Evolutionary conservation across 169 alveolate genomes (phyloP).

Genomic region (Plasmodium ovale): DNA sequence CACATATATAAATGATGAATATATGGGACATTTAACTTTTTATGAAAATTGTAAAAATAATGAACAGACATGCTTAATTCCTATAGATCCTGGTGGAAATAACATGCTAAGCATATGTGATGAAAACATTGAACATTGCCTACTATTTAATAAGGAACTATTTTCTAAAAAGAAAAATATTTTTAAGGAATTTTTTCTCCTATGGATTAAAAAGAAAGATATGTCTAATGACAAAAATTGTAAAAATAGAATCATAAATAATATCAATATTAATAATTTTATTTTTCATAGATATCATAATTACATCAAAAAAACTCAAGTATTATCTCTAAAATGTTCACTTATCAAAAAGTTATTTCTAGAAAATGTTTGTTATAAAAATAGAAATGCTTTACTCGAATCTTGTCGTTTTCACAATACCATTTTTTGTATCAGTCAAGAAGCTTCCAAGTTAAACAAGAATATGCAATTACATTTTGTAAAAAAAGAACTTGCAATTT

Average conservation of each 20-base stretch:
- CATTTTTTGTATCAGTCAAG: slow-evolving; percentile 31
- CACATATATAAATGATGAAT: slow-evolving; percentile 56
- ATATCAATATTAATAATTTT: slow-evolving; percentile 48
- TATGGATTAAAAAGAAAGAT: neutral
- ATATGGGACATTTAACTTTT: neutral
- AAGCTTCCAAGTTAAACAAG: slow-evolving; percentile 47
- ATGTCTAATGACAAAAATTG: neutral
- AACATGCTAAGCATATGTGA: slow-evolving; percentile 3
- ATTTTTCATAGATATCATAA: slow-evolving; percentile 49
- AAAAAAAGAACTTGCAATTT: slow-evolving; percentile 45
- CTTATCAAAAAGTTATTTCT: slow-evolving; percentile 60
- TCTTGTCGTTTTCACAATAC: slow-evolving; percentile 58
- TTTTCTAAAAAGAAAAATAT: slow-evolving; percentile 25
- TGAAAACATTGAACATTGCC: slow-evolving; percentile 2
- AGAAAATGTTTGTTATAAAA: slow-evolving; percentile 25
- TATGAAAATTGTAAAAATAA: neutral
- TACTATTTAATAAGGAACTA: slow-evolving; percentile 33
- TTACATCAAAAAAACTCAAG: slow-evolving; percentile 52
- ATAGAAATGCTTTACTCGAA: slow-evolving; percentile 23
- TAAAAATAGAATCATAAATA: neutral
- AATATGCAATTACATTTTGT: slow-evolving; percentile 47
- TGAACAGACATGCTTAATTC: neutral
- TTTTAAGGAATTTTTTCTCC: slow-evolving; percentile 15
- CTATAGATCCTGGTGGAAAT: neutral
- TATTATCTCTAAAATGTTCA: slow-evolving; percentile 40